Conservation (phyloP, 495 filamentous ascomycete species). For the Penicillium antarcticum region DNA sequence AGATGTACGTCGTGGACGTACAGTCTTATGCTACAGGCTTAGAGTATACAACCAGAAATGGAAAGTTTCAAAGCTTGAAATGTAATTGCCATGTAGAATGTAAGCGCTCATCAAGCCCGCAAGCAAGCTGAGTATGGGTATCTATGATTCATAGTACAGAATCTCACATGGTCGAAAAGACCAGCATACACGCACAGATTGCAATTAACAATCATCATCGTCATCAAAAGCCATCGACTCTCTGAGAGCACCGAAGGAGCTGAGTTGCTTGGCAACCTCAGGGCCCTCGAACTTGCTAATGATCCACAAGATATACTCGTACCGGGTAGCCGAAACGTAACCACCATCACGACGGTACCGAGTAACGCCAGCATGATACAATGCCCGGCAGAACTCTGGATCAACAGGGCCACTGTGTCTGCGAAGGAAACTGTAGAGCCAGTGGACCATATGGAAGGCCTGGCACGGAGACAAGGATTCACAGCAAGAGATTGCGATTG, state of each 20-base stretch:
- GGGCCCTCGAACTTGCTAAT: constrained; percentile 33
- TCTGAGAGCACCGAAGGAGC: constrained; percentile 3
- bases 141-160: not conserved
- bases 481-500: constrained; percentile 32
- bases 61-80: not conserved
- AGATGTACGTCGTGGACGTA: not conserved
- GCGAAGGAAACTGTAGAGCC: constrained; percentile 37
- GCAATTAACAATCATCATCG: not conserved
- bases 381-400: constrained; percentile 36
- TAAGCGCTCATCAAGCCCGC: not conserved
- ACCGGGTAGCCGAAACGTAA: constrained; percentile 23
- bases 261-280: constrained; percentile 28
- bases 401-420: constrained; percentile 37
- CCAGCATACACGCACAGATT: not conserved
- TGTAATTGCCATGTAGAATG: not conserved
- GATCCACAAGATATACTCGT: constrained; percentile 35
- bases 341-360: constrained; percentile 32
- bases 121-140: constrained; percentile 1
- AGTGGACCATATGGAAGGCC: constrained; percentile 36
- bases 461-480: constrained; percentile 29
- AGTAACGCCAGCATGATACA: constrained; percentile 47
- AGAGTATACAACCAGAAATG: not conserved
- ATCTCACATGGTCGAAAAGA: not conserved
- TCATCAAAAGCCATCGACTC: not conserved
- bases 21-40: not conserved